Evolutionary conservation across 2,329 filamentous ascomycete species (phyloP), one percentile per base, ranked within the genome.

Genomic region (Aspergillus japonicus): DNA sequence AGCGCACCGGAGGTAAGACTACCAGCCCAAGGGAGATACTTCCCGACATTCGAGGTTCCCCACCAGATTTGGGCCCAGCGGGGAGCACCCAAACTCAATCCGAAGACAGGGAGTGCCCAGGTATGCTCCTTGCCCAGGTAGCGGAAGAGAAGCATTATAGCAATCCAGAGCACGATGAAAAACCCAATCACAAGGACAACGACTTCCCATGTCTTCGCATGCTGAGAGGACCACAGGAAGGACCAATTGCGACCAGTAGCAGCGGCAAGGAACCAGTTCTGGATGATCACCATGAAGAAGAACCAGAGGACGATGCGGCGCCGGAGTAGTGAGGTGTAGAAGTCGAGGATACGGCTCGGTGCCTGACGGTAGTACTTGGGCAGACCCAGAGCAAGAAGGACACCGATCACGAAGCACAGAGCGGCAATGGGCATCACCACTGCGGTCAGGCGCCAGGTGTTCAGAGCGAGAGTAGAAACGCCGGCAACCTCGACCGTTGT

Each of bases 401-500:
- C 42, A 11, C 53, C 53, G 12, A 55, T 48, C n/a, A 21, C 19
- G 12, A 55, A 48, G 42, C 53, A 55, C 3, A 55, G 10, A 10
- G 42, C 39, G 3, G 53, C 53, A 5, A 55, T 47, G 26, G 53
- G 53, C 53, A 55, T 55, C 53, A 55, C 53, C 10, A 55, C 53
- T 7, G 53, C 53, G 5, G 53, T 55, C n/a, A 55, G 53, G 5
- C 53, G 26, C 53, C 53, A 55, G 24, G 26, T 23, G 26, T 14
- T 55, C 24, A 55, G 12, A 10, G 53, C 42, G 6, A 44, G 39
- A 11, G 42, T 29, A 4, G 53, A 48, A 8, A 55, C 44, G 14
- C 53, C 53, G 2, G 24, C 53, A 1, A 55, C 53, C 44, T 55
- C 53, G 53, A 44, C 53, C 10, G 53, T 31, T 8, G 81, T 80